These are phyloP conservation scores for Corynespora cassiicola DNA, from an alignment of 2,329 filamentous ascomycete genomes.

Conservation along the genomic window DNA sequence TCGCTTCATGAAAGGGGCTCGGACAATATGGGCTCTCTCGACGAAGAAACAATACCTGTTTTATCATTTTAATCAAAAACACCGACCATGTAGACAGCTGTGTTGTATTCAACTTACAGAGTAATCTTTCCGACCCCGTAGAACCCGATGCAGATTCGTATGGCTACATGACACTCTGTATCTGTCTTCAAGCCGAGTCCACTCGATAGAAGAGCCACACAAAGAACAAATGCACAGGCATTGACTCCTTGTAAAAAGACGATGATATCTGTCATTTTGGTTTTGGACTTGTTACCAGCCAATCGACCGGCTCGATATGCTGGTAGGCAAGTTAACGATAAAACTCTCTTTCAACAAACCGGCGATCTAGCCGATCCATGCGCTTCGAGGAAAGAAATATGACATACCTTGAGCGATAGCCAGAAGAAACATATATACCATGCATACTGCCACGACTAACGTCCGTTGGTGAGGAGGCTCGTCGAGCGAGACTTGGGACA, in stretches of 20 bases:
- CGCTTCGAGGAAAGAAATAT: not conserved
- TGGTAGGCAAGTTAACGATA: too few species aligned
- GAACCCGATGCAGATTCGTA: slow-evolving; percentile 44
- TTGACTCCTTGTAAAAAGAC: slow-evolving; percentile 25
- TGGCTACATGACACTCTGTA: slow-evolving; percentile 35
- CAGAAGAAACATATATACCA: slow-evolving; percentile 19
- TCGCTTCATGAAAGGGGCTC: slow-evolving; percentile 34
- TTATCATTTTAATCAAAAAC: slow-evolving; percentile 3
- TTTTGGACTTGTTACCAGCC: slow-evolving; percentile 14
- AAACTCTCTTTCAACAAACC: too few species aligned
- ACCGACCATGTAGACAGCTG: not conserved
- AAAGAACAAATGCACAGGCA: slow-evolving; percentile 30
- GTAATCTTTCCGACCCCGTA: slow-evolving; percentile 40
- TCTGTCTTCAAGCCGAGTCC: slow-evolving; percentile 34
- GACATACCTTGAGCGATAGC: slow-evolving; percentile 24
- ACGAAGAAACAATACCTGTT: slow-evolving; percentile 45
- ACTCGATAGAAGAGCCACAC: slow-evolving; percentile 29
- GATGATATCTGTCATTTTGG: slow-evolving; percentile 20
- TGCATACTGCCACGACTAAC: slow-evolving; percentile 19
- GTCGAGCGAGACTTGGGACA: slow-evolving; percentile 7
- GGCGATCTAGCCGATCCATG: too few species aligned
- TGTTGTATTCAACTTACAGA: slow-evolving; percentile 17
- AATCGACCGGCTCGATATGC: slow-evolving; percentile 22
- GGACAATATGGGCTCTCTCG: slow-evolving; percentile 45
- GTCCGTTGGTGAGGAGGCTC: slow-evolving; percentile 14